phyloP scores from a whole-genome alignment of 495 filamentous ascomycete species.

The Penicillium soppii region DNA sequence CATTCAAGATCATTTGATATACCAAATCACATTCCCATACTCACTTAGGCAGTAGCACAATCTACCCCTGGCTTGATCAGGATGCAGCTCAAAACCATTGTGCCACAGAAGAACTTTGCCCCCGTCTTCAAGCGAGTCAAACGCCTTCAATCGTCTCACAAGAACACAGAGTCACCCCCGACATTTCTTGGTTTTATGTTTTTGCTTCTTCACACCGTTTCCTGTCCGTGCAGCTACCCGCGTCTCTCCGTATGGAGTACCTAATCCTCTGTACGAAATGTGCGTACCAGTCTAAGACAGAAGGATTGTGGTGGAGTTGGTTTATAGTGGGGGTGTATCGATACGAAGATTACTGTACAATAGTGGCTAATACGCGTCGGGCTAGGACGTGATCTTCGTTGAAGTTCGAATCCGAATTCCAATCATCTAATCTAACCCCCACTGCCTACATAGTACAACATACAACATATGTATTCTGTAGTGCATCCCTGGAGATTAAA shows the following conservation, averaged over 20 bases:
- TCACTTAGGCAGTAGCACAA: not conserved
- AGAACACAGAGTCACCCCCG: conserved; percentile 2
- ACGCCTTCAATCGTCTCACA: conserved; percentile 5
- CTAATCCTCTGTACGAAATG: not conserved
- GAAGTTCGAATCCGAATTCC: too few relatives aligned
- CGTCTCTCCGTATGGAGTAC: too few relatives aligned
- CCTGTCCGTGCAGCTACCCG: conserved; percentile 8
- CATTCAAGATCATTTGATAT: too few relatives aligned
- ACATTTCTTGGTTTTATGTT: not conserved
- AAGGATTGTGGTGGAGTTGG: conserved; percentile 2
- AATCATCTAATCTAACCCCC: too few relatives aligned
- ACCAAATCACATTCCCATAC: not conserved
- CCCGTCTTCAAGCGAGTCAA: conserved; percentile 5
- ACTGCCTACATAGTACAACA: too few relatives aligned
- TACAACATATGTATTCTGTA: not conserved
- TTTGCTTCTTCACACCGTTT: conserved; percentile 21
- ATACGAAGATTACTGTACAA: conserved; percentile 20
- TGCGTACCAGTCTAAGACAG: not conserved
- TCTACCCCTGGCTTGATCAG: conserved; percentile 11
- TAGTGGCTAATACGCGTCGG: conserved; percentile 4
- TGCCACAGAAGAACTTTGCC: conserved; percentile 2
- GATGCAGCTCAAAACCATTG: conserved; percentile 7
- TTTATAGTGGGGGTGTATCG: not conserved
- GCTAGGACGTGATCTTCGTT: too few relatives aligned
- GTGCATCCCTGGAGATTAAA: not conserved